Base-by-base conservation (phyloP, 2,329 filamentous ascomycete species). In the Scopulariopsis brevicaulis region DNA sequence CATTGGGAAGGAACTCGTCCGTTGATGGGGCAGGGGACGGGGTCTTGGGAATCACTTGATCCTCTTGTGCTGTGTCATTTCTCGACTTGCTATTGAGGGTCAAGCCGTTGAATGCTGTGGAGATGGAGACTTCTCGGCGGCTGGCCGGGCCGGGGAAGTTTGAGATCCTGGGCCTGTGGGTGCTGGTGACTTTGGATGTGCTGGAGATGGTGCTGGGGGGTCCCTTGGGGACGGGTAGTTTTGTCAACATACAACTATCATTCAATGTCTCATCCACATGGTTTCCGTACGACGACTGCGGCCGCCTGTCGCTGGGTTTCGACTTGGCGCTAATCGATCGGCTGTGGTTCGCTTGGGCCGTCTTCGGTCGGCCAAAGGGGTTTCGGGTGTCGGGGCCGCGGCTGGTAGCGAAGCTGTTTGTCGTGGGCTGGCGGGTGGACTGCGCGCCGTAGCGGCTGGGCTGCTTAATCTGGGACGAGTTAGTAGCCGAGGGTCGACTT, bases 371-470 rank as follows among this genome's bases (percentile, higher is more conserved):
- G 68, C 75, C 70, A 60, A 71, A 64, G 5, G 70, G 63, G 6
- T 73, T 69, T 15, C 79, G 74, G 62, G 82, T 78, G 15, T 74
- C 76, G 14, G 78, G 75, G 1, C 84, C 82, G 32, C 83, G 68
- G 64, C 81, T 86, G 60, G 76, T 80, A 15, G 80, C 76, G 61
- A 84, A 83, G 60, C 73, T 76, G 61, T 72, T 76, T 20, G 56
- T 59, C 20, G 57, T 55, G 18, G 43, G 52, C 56, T 20, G 61
- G 58, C 22, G 52, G 32, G 35, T 54, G 25, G 43, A 50, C 11
- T 58, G 58, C 40, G 60, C 51, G 57, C 59, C 60, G 50, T 48
- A 56, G 14, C 51, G 52, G 40, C 57, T 35, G 18, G 57, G 52
- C 20, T 35, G 57, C 46, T 58, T 58, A 28, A 58, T 54, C 57